Conservation (phyloP, 1,284 basidiomycete species). For the Cystobasidium pallidum region DNA sequence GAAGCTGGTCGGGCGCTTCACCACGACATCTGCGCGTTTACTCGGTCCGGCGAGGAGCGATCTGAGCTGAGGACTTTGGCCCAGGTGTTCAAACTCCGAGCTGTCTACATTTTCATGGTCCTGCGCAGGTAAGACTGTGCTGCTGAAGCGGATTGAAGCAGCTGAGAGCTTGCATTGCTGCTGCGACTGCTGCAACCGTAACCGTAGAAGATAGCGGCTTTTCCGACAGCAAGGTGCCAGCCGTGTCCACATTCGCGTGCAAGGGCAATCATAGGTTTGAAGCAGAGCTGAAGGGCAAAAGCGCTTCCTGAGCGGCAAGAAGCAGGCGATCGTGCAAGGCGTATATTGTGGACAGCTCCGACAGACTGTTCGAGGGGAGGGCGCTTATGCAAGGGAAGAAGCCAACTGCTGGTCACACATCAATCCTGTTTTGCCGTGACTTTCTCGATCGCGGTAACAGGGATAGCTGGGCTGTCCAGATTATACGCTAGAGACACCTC, state of each 20-base stretch:
- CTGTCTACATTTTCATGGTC: constrained; percentile 1
- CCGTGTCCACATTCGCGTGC: constrained; percentile 3
- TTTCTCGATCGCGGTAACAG: constrained; percentile 1
- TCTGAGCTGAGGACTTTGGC: constrained; percentile 26
- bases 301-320: not conserved
- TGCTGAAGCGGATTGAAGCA: not conserved
- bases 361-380: not conserved
- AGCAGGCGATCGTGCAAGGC: not conserved
- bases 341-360: not conserved
- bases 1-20: constrained; percentile 32
- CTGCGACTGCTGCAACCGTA: not conserved
- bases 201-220: not conserved
- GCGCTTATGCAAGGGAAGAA: too few relatives aligned
- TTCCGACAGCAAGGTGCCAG: constrained; percentile 13
- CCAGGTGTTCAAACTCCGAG: constrained; percentile 6
- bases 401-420: not conserved
- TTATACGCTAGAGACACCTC: not conserved
- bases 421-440: not conserved
- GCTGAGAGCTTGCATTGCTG: not conserved
- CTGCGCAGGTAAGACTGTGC: not conserved
- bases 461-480: not conserved
- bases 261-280: not conserved
- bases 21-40: constrained; percentile 30
- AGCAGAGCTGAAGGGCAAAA: constrained; percentile 1
- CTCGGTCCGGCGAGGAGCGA: constrained; percentile 21